Base-by-base conservation (phyloP, 805 yeast genomes). In the Schizosaccharomyces osmophilus region DNA sequence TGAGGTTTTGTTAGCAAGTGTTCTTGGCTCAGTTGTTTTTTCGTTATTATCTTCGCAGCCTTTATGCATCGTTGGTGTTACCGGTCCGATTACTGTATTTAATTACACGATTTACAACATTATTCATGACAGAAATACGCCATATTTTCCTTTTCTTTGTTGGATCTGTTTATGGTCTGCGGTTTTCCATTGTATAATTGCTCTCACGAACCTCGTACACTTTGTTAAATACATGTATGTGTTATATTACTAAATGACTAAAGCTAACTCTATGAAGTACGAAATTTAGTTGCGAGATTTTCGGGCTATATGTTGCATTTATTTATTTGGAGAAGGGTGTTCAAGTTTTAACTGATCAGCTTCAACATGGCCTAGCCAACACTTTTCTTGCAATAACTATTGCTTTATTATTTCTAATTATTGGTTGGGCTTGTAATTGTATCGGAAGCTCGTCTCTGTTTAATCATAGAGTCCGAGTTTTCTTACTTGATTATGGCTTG, bases 161-260 rank as follows among this genome's bases (percentile, higher is more conserved):
- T 93, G 97, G 97, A 75, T 90, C 41, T 86, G 88, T 67, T 75
- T 93, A 48, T 90, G 98, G 98, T 78, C 87, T 3, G 83, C 84
- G 86, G 76, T 82, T 13, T 77, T 86, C 73, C 97, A 93, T 72
- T 73, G 86, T 31, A 63, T 82, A 0, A 74, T 90, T 48, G 89
- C 96, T 0, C 64, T 84, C 2, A 72, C 78, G 61, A 90, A 90
- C 70, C 73, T 79, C 64, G 85, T 86, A 39, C 75, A 80, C 61
- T 80, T 79, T 59, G 74, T 87, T 72, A 79, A 80, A 64, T 82
- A 79, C 66, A 85, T 89, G 60, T 58, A 24, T n/a, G 41, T 95
- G 89, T 65, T 87, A 86, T 3, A 93, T 93, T 76, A 97, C 0
- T 93, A 89, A 71, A 90, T 87, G 67, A 85, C 87, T 68, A 76